These are phyloP conservation scores for Euphorbia schlechtendalii DNA, from an alignment of 441 rosid species.

Conservation along the genomic window DNA sequence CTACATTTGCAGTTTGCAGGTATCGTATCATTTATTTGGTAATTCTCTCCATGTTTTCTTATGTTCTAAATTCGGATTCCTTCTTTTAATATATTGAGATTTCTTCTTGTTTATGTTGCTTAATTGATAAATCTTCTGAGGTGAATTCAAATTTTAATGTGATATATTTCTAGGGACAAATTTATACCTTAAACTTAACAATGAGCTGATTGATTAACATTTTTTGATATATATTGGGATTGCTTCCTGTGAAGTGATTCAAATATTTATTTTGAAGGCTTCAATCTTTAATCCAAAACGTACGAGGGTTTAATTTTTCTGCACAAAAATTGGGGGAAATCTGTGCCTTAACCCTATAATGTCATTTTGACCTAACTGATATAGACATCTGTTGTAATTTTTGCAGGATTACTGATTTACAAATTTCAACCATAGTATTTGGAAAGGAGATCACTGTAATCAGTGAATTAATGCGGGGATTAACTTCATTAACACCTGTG, in stretches of 20 bases:
- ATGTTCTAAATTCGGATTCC: not conserved
- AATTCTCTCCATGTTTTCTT: not conserved
- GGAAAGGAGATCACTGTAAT: not conserved
- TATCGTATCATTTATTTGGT: not conserved
- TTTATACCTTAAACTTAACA: not conserved
- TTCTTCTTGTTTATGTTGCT: not conserved
- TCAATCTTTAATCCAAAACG: not conserved
- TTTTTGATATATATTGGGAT: not conserved
- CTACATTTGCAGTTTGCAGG: not conserved
- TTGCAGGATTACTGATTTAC: not conserved
- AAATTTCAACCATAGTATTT: not conserved
- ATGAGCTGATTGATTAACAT: not conserved
- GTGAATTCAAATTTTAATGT: not conserved
- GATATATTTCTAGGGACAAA: too few species aligned
- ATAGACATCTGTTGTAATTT: too few species aligned
- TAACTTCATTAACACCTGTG: slow-evolving; percentile 18
- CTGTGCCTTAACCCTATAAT: not conserved
- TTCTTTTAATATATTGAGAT: not conserved
- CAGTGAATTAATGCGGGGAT: slow-evolving; percentile 16
- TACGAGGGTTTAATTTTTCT: not conserved
- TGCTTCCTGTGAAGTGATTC: not conserved
- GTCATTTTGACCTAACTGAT: not conserved
- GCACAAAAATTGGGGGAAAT: not conserved
- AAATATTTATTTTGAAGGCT: not conserved
- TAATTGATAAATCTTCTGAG: not conserved